A percentile compares a stretch with the other conserved stretches of the same genome.
phyloP scores from a whole-genome alignment of 202 grass and related monocot genomes.

The Musa balbisiana region DNA sequence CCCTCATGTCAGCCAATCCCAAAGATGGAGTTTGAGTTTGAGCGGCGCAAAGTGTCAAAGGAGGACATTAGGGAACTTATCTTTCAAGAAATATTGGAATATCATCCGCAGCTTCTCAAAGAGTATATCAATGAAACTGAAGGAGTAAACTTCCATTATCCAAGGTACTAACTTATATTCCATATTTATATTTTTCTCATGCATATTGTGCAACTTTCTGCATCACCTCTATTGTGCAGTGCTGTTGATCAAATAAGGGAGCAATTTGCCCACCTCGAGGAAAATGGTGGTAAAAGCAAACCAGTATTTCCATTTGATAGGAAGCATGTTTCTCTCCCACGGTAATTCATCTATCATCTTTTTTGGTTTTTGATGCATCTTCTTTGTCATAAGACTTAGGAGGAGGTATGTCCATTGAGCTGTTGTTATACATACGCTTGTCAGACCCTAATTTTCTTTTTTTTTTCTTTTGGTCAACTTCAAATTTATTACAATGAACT shows the following conservation, averaged over 20 bases:
- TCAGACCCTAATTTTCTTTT: not conserved
- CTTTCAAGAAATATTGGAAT: not conserved
- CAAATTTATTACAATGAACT: too few relatives aligned
- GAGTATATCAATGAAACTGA: not conserved
- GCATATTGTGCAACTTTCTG: not conserved
- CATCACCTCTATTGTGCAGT: not conserved
- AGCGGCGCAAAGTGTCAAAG: not conserved
- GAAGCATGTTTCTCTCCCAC: not conserved
- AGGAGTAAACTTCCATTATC: not conserved
- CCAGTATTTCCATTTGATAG: not conserved
- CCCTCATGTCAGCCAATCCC: not conserved
- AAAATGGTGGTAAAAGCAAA: not conserved
- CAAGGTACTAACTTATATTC: not conserved
- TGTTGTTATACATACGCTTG: not conserved
- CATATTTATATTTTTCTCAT: not conserved
- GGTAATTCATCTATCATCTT: not conserved
- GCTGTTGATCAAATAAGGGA: not conserved
- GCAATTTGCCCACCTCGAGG: not conserved
- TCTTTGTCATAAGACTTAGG: too few relatives aligned
- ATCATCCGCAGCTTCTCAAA: not conserved
- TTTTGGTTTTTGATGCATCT: not conserved
- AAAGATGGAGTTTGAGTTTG: conserved; percentile 1
- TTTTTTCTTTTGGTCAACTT: not conserved
- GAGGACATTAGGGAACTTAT: not conserved
- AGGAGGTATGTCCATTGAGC: not conserved